Evolutionary conservation across 1,139 yeast genomes (phyloP), one percentile per base, ranked within the genome.

Genomic region (Hansenula sp.): DNA sequence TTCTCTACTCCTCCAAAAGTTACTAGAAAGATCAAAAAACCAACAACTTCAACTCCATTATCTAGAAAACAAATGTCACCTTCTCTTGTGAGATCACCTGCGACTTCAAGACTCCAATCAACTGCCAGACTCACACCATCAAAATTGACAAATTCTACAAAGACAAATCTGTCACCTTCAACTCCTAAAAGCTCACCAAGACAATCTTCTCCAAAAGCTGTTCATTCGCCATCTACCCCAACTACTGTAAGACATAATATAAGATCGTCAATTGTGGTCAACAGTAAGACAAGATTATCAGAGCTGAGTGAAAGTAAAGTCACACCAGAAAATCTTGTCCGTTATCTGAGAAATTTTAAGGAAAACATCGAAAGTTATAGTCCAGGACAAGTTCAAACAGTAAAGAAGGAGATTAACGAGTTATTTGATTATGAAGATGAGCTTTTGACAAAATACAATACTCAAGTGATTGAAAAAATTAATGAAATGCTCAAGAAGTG

Each of bases 51-150:
- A 13, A 29, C 43, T 2, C 38, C 47, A 22, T 18, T 28, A 11
- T 18, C 36, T 0, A 50, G 48, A 38, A 38, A 47, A 26, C 39
- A 44, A 18, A 14, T 36, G 3, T 39, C 47, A 6, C 44, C 49
- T 0, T 25, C 46, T 0, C 4, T 42, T 0, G 2, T 45, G 6
- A 46, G 43, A 32, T 40, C 48, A 2, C 44, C 54, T 14, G 36
- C 36, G 4, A 39, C 39, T 2, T 36, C 49, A 9, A 45, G 53
- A 37, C 29, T 52, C 7, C 54, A 47, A 33, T 28, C 46, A 1
- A 52, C 57, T 1, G 44, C 47, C 2, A 45, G 50, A 39, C 33
- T 52, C 44, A 52, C 57, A 13, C 58, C 56, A n/a, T 41, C 53
- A 4, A 52, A 43, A 32, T 36, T 54, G 14, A 34, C 44, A 2